Base-by-base conservation (phyloP, 2,329 filamentous ascomycete genomes). In the Ascochyta pisi region DNA sequence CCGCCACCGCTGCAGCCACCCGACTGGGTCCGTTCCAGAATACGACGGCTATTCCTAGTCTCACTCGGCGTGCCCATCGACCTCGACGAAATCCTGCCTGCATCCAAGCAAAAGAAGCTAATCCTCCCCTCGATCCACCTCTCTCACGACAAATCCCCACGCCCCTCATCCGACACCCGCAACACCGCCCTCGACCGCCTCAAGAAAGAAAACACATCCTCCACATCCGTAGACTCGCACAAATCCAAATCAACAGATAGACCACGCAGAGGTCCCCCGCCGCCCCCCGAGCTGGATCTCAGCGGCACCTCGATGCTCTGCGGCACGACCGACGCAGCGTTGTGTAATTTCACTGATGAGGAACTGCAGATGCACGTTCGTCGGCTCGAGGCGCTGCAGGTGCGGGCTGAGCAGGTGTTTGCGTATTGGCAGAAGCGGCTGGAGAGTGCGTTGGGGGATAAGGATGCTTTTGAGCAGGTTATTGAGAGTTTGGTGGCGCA, bases 21-120 rank as follows among this genome's bases (percentile, higher is more conserved):
- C 0, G 95, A 99, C 76, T 99, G 95, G 95, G 96, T 97, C 56
- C 91, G 95, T 62, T 96, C 92, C 48, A 91, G 93, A 47, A 99
- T 96, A 66, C 88, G 95, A 49, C 90, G 95, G 26, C 85, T 99
- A 24, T 99, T 99, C 74, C 86, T 99, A 38, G 93, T 99, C 50
- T 97, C 93, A 1, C 85, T 99, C 0, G 95, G 95, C 16, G 95
- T 99, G 0, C 95, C 95, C 1, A 92, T 99, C 40, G 95, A 99
- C 69, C 83, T 99, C 0, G 95, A 99, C 76, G 95, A 99, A 79
- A 98, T 99, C 51, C 85, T 99, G 7, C 95, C 95, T 0, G 93
- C 94, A 0, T 96, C 91, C 12, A 98, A 98, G 77, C 95, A 99
- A 75, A 98, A 98, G 83, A 98, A 98, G 74, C 87, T 99, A 16